Evolutionary conservation across 2,329 filamentous ascomycete genomes (phyloP).

Genomic region (Juglanconis juglandina): DNA sequence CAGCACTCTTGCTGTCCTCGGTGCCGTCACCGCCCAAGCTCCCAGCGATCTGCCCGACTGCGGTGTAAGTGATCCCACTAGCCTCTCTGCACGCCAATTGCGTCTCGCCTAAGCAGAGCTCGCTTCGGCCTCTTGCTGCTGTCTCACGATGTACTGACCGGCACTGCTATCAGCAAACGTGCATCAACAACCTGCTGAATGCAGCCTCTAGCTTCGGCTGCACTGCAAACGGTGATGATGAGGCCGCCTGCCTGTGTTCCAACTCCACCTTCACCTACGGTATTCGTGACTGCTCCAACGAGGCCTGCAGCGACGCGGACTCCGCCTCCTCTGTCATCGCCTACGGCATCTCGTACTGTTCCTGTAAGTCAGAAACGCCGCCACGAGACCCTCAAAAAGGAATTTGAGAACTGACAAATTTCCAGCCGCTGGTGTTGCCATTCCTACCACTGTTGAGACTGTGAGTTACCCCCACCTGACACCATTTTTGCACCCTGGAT

Average conservation of each 20-base stretch:
- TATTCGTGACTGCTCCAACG: constrained; percentile 47
- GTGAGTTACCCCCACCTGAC: constrained; percentile 16
- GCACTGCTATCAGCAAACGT: constrained; percentile 37
- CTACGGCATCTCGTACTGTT: constrained; percentile 39
- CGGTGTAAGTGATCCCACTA: constrained; percentile 43
- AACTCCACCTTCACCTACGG: constrained; percentile 46
- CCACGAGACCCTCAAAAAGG: neutral
- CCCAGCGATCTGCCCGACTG: constrained; percentile 43
- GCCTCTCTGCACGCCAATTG: neutral
- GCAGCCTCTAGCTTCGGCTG: constrained; percentile 46
- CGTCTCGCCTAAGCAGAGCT: neutral
- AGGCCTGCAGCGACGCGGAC: constrained; percentile 35
- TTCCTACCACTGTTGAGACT: constrained; percentile 28
- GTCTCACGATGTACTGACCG: neutral
- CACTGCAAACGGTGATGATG: constrained; percentile 24
- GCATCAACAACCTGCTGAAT: constrained; percentile 49
- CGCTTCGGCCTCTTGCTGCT: neutral
- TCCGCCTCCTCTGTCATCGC: constrained; percentile 35
- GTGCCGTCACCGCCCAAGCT: constrained; percentile 40
- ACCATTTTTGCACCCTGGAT: neutral
- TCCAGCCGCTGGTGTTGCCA: constrained; percentile 31
- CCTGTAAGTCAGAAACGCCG: constrained; percentile 25
- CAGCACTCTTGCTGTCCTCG: constrained; percentile 39
- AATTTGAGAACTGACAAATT: constrained; percentile 17
- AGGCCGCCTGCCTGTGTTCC: constrained; percentile 45